These are phyloP conservation scores for Vigna trinervia DNA, from an alignment of 306 rosid genomes.

Conservation along the genomic window DNA sequence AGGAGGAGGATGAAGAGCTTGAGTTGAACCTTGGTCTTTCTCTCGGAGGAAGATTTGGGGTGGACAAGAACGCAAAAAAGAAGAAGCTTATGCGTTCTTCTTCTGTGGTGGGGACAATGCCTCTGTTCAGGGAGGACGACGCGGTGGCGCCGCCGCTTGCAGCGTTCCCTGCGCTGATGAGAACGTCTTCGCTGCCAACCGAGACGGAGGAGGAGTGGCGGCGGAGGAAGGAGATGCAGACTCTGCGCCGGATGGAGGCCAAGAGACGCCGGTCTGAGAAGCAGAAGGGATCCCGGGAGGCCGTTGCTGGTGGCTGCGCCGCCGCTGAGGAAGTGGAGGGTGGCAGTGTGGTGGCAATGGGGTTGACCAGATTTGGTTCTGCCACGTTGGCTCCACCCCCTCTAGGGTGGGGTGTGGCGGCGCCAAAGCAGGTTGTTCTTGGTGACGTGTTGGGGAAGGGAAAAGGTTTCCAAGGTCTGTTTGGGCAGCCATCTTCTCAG, in stretches of 20 bases:
- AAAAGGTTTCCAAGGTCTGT: constrained; percentile 54
- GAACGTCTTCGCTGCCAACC: constrained; percentile 84
- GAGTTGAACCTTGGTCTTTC: constrained; percentile 92
- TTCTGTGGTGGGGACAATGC: constrained; percentile 74
- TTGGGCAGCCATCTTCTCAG: constrained; percentile 62
- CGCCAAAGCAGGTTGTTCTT: constrained; percentile 54
- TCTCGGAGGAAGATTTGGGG: constrained; percentile 89
- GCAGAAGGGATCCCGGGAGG: constrained; percentile 65
- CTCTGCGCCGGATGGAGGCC: constrained; percentile 85
- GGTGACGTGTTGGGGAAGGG: constrained; percentile 55
- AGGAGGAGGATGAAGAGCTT: constrained; percentile 55
- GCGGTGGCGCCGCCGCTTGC: constrained; percentile 44
- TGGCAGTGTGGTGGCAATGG: constrained; percentile 33
- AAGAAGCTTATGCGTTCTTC: constrained; percentile 77
- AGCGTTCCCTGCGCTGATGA: constrained; percentile 50
- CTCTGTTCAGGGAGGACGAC: constrained; percentile 57
- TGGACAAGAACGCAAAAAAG: constrained; percentile 65
- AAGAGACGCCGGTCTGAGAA: constrained; percentile 88
- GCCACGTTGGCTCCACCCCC: constrained; percentile 39
- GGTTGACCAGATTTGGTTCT: constrained; percentile 47
- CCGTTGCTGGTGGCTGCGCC: background rate
- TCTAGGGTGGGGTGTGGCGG: constrained; percentile 53
- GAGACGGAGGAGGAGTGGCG: constrained; percentile 97
- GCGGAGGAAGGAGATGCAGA: constrained; percentile 94
- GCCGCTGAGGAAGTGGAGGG: constrained; percentile 57